Base-by-base conservation (phyloP, 768 basidiomycete species). In the Boletus sp. region DNA sequence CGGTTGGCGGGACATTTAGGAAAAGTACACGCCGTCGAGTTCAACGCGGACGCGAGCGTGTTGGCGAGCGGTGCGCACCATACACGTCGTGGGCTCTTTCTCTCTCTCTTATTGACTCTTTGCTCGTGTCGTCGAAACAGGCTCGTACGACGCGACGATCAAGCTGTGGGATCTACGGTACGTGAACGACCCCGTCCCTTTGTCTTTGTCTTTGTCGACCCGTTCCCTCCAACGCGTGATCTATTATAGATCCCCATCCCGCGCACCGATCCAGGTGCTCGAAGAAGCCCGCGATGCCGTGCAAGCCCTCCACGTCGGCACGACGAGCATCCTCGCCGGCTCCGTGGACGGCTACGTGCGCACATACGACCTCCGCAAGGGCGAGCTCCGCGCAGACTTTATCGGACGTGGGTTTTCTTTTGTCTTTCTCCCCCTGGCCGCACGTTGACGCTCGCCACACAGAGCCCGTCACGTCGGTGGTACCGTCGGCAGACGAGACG, bases 291-390 rank as follows among this genome's bases (percentile, higher is more conserved):
- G 85, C 29, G 94, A 98, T 64, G 85, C 90, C 1, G 83, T 98
- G 39, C 94, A 94, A 64, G 81, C 87, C 17, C 74, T 98, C 32
- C 78, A 87, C 61, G 80, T 94, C 41, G 83, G 80, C 12, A 68
- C 81, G 24, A 82, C 84, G 24, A 83, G 80, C 51, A 82, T 98
- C 63, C 76, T 87, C 40, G 79, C 92, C 3, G 94, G 93, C 9
- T 93, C 92, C 4, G 88, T 97, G 6, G 97, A 99, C 59, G 96
- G 97, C 3, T 81, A 89, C 68, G 85, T 96, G 44, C 84, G 97
- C 18, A 92, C 92, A 9, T 98, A 98, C 73, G 97, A 99, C 72
- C 79, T 99, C 33, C 88, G 97, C 51, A 93, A 89, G 77, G 97
- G 97, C 24, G 86, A 96, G 69, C 75, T 98, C 30, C 84, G 89